Evolutionary conservation across 208 protist genomes (phyloP).

Genomic region (Paratrypanosoma confusum): DNA sequence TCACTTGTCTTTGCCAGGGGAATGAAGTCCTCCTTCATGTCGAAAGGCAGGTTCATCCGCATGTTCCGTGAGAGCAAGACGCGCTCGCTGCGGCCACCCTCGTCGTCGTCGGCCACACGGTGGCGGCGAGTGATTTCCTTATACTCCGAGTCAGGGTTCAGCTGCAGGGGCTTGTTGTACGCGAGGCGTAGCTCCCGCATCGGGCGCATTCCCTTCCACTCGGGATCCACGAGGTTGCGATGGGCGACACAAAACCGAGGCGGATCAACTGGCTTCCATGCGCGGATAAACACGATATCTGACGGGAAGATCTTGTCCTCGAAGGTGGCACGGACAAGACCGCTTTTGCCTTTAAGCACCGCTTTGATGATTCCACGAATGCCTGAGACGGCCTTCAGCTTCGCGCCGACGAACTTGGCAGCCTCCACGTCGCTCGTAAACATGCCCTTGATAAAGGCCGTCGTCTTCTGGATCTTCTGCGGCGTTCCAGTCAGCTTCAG

Average conservation of each 20-base stretch:
- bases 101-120: slow-evolving; percentile 39
- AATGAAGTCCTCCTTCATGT: slow-evolving; percentile 88
- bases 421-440: slow-evolving; percentile 92
- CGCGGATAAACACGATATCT: slow-evolving; percentile 99
- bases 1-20: slow-evolving; percentile 41
- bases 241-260: slow-evolving; percentile 95
- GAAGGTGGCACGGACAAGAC: slow-evolving; percentile 97
- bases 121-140: slow-evolving; percentile 76
- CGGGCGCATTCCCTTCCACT: slow-evolving; percentile 76
- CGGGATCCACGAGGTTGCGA: slow-evolving; percentile 77
- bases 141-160: slow-evolving; percentile 67
- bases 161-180: slow-evolving; percentile 36
- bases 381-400: slow-evolving; percentile 96
- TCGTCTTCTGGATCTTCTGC: slow-evolving; percentile 97
- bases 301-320: slow-evolving; percentile 98
- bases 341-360: slow-evolving; percentile 84
- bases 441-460: slow-evolving; percentile 96
- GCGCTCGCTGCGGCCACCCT: slow-evolving; percentile 17
- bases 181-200: slow-evolving; percentile 82
- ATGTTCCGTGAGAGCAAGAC: slow-evolving; percentile 77
- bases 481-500: slow-evolving; percentile 98
- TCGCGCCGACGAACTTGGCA: slow-evolving; percentile 98
- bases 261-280: slow-evolving; percentile 95
- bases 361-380: slow-evolving; percentile 99
- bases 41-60: slow-evolving; percentile 70